phyloP scores from a whole-genome alignment of 176 grass and related monocot genomes.

The Themeda triandra region DNA sequence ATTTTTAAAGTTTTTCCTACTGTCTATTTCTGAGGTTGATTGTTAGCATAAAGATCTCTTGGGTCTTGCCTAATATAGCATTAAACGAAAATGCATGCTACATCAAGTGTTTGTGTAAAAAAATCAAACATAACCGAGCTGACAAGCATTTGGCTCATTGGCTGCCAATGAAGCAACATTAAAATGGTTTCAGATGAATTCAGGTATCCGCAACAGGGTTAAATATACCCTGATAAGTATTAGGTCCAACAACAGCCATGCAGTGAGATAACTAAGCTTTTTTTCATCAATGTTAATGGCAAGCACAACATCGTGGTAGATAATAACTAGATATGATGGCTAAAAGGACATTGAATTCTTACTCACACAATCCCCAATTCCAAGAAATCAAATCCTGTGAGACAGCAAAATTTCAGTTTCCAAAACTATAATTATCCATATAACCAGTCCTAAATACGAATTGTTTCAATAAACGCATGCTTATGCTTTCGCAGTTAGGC shows the following conservation, averaged over 20 bases:
- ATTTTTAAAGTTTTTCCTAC: background rate
- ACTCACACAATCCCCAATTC: background rate
- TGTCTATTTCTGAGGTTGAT: background rate
- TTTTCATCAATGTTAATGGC: background rate
- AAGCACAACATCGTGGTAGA: background rate
- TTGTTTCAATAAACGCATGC: background rate
- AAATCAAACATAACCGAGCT: background rate
- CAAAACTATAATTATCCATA: background rate
- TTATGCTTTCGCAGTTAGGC: background rate
- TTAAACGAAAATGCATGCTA: background rate
- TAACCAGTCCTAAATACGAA: background rate
- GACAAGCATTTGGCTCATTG: background rate
- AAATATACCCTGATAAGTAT: background rate
- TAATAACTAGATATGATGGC: background rate
- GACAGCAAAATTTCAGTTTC: background rate
- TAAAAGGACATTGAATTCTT: background rate
- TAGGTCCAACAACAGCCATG: conserved; percentile 1
- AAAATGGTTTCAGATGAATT: background rate
- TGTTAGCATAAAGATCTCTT: background rate
- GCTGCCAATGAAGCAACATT: background rate
- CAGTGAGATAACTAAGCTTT: background rate
- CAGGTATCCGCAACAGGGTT: background rate
- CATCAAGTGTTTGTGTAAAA: background rate
- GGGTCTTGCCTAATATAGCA: background rate
- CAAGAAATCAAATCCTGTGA: background rate